Percentiles rank a stretch among this genome's conserved stretches.
phyloP scores from a whole-genome alignment of 2,329 filamentous ascomycete species.

The Amylocarpus encephaloides region DNA sequence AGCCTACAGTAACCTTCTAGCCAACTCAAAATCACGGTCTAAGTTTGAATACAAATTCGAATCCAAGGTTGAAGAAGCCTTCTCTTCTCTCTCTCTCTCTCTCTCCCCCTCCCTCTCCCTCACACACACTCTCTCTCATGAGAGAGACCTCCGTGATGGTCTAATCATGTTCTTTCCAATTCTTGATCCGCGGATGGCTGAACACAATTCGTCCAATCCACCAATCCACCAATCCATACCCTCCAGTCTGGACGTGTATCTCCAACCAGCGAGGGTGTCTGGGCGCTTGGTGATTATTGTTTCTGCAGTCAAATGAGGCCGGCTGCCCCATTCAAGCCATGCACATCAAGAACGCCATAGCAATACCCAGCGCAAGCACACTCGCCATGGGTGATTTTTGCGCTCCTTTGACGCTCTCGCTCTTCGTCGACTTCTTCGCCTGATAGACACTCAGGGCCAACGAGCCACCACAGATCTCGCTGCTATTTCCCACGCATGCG shows the following conservation, averaged over 20 bases:
- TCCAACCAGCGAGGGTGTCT: no score
- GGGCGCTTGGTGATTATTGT: not conserved
- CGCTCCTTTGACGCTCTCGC: slow-evolving; percentile 12
- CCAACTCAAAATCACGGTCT: no score
- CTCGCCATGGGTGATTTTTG: slow-evolving; percentile 17
- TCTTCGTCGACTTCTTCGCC: slow-evolving; percentile 14
- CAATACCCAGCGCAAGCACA: slow-evolving; percentile 22
- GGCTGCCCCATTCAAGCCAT: slow-evolving; percentile 13
- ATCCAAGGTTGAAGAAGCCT: not conserved
- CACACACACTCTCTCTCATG: no score
- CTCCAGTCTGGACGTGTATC: no score
- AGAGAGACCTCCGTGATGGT: no score
- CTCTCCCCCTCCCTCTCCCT: no score
- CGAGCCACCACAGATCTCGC: slow-evolving; percentile 47
- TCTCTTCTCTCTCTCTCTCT: no score
- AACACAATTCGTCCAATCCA: no score
- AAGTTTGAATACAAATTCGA: not conserved
- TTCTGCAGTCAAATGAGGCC: not conserved
- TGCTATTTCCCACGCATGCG: slow-evolving; percentile 47
- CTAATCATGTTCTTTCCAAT: no score
- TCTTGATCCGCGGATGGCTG: no score
- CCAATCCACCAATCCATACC: no score
- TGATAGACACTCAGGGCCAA: slow-evolving; percentile 44
- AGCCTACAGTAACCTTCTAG: no score
- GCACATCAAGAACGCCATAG: slow-evolving; percentile 20